Percentiles rank a stretch among this genome's conserved stretches.
These are phyloP conservation scores for Lasiosphaeria hispida DNA, from an alignment of 495 filamentous ascomycete genomes.

Conservation along the genomic window DNA sequence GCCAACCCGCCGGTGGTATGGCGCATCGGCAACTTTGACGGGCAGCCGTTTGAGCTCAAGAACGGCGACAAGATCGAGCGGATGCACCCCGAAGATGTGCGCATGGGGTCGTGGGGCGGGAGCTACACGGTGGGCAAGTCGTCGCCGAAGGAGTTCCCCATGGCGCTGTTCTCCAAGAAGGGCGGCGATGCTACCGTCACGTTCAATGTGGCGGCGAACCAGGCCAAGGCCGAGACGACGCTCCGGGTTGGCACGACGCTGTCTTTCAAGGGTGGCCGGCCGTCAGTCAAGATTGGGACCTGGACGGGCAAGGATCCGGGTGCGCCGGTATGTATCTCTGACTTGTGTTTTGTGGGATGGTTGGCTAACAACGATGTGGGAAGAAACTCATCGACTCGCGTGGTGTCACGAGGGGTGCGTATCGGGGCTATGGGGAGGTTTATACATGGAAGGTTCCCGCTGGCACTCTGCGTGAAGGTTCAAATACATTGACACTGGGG, in stretches of 20 bases:
- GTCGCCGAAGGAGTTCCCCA: conserved; percentile 49
- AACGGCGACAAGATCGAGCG: conserved; percentile 58
- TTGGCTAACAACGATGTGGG: conserved; percentile 4
- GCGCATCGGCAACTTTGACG: conserved; percentile 59
- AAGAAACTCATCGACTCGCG: conserved; percentile 53
- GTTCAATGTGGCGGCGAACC: conserved; percentile 47
- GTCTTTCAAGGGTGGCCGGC: conserved; percentile 54
- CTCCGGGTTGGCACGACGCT: conserved; percentile 58
- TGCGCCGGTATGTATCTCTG: conserved; percentile 46
- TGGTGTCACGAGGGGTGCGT: conserved; percentile 59
- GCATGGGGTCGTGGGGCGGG: conserved; percentile 54
- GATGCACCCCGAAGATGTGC: conserved; percentile 59
- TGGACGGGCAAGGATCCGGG: conserved; percentile 45
- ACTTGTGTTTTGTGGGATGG: not conserved
- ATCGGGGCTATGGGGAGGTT: conserved; percentile 55
- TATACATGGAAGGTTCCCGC: conserved; percentile 53
- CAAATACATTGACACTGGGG: conserved; percentile 55
- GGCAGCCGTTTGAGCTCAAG: conserved; percentile 54
- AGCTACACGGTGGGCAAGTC: conserved; percentile 55
- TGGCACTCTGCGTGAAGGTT: conserved; percentile 50
- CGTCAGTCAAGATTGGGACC: conserved; percentile 44
- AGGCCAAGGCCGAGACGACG: conserved; percentile 33
- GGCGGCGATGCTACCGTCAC: conserved; percentile 54
- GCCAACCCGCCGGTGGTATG: conserved; percentile 48
- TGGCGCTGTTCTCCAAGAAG: conserved; percentile 58